Evolutionary conservation across 2,329 filamentous ascomycete species (phyloP).

Genomic region (Elsinoe perseae): DNA sequence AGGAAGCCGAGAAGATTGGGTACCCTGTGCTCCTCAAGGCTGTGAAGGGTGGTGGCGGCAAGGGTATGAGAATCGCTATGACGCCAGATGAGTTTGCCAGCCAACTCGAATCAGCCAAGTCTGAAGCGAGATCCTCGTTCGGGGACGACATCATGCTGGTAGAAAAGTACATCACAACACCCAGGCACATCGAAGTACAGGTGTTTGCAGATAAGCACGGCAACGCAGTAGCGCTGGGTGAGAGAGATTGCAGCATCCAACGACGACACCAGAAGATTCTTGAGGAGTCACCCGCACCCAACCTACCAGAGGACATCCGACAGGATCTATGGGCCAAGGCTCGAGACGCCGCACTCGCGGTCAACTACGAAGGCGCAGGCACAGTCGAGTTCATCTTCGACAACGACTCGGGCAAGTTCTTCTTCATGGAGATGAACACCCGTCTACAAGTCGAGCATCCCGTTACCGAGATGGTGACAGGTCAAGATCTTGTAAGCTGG

Average conservation of each 20-base stretch:
- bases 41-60: constrained; percentile 59
- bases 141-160: constrained; percentile 60
- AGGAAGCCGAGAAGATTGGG: constrained; percentile 64
- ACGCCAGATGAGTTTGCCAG: constrained; percentile 51
- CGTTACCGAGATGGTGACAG: constrained; percentile 74
- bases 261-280: constrained; percentile 59
- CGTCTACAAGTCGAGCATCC: constrained; percentile 94
- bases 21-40: constrained; percentile 60
- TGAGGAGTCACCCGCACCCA: constrained; percentile 58
- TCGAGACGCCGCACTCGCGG: constrained; percentile 53
- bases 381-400: constrained; percentile 65
- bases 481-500: constrained; percentile 82
- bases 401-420: constrained; percentile 58
- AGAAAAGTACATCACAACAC: constrained; percentile 61
- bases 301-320: constrained; percentile 51
- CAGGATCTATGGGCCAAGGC: constrained; percentile 61
- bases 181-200: constrained; percentile 60
- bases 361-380: constrained; percentile 58
- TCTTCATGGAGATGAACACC: constrained; percentile 69
- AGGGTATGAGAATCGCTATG: constrained; percentile 59
- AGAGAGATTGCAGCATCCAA: constrained; percentile 60
- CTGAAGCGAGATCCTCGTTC: constrained; percentile 56
- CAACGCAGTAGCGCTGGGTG: constrained; percentile 56
- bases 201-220: constrained; percentile 60
- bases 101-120: constrained; percentile 56